A percentile compares a stretch with the other conserved stretches of the same genome.
Conservation (phyloP, 2,329 filamentous ascomycete species). For the Tolypocladium cylindrosporum region DNA sequence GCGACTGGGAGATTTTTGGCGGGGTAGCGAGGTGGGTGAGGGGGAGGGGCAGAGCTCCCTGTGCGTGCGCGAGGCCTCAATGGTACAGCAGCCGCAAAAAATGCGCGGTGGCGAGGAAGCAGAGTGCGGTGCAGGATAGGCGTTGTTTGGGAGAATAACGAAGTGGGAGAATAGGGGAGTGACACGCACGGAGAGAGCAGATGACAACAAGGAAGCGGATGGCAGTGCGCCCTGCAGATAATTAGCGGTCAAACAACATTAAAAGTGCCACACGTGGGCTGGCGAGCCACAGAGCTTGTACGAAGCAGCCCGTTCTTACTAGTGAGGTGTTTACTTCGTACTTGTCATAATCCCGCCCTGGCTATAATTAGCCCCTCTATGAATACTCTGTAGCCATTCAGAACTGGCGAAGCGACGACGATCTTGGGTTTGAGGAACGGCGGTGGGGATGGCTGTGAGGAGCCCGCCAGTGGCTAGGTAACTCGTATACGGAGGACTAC, state of each 20-base stretch:
- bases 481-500: too few species aligned
- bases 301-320: too few species aligned
- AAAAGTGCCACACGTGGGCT: not conserved
- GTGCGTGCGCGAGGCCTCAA: not conserved
- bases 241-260: not conserved
- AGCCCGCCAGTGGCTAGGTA: not conserved
- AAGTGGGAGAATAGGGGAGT: not conserved
- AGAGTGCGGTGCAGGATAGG: not conserved
- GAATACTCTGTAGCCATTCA: not conserved
- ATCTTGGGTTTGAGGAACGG: not conserved
- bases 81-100: not conserved
- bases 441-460: not conserved
- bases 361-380: not conserved
- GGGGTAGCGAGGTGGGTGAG: not conserved
- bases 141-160: not conserved
- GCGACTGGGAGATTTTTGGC: not conserved
- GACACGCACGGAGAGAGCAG: constrained; percentile 5
- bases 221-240: not conserved
- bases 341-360: not conserved
- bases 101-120: not conserved
- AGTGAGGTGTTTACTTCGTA: not conserved
- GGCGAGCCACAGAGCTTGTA: not conserved
- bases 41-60: not conserved
- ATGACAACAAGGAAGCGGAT: not conserved
- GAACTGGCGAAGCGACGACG: not conserved